Conservation (phyloP, 495 filamentous ascomycete species). For the Aspergillus haitiensis region DNA sequence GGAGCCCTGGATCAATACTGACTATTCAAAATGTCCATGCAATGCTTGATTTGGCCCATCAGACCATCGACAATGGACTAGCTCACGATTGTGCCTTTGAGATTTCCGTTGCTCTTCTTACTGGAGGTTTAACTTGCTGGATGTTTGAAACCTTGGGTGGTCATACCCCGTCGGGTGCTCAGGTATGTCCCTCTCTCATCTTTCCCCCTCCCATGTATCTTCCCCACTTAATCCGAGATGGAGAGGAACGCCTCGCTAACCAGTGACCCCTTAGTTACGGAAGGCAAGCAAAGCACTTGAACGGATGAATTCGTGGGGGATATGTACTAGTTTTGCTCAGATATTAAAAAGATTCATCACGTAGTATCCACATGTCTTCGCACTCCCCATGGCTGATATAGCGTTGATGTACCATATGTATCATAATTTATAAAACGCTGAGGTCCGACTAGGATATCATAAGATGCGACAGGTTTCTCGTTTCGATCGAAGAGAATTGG, state of each 20-base stretch:
- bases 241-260: too few species aligned
- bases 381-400: too few species aligned
- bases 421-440: too few species aligned
- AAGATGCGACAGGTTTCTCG: too few species aligned
- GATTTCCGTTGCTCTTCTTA: slow-evolving; percentile 2
- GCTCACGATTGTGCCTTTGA: slow-evolving; percentile 1
- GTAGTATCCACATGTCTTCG: not conserved
- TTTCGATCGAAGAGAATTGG: too few species aligned
- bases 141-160: slow-evolving; percentile 5
- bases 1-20: not conserved
- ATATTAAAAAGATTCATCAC: slow-evolving; percentile 1
- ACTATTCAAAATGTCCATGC: not conserved
- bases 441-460: too few species aligned
- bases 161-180: not conserved
- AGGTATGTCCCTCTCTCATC: not conserved
- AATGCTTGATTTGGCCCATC: not conserved
- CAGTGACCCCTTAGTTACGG: too few species aligned
- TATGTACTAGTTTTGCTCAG: slow-evolving; percentile 1
- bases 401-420: too few species aligned
- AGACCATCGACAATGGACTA: not conserved
- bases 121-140: slow-evolving; percentile 4
- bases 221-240: too few species aligned
- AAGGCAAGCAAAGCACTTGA: slow-evolving; percentile 1
- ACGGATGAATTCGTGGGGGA: not conserved
- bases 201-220: not conserved